Base-by-base conservation (phyloP, 495 filamentous ascomycete species). In the Schizothecium vesticola region DNA sequence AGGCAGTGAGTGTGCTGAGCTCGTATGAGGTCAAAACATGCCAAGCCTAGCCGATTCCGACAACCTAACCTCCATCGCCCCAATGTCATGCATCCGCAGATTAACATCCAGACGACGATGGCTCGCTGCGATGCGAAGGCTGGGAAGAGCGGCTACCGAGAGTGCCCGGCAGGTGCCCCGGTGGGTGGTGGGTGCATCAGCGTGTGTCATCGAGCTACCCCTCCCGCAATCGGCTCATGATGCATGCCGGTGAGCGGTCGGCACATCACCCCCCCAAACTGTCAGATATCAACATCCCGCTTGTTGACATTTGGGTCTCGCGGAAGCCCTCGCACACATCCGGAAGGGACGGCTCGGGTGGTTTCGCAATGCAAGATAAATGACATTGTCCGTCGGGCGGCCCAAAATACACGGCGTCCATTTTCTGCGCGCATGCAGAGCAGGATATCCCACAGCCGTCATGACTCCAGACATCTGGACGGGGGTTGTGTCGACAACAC, bases 81-180 rank as follows among this genome's bases (percentile, higher is more conserved):
- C 16, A 51, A 60, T 65, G 43, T 63, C 62, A 67, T 70, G 68
- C 64, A 64, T 23, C 59, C 60, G 64, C 64, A 67, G 51, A 70
- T 70, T 70, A 67, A 59, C 57, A 25, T 31, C 65, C 56, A 66
- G 26, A 58, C 63, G 24, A 31, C 57, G 24, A 51, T 51, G 43
- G 12, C 43, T 8, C 19, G 43, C 43, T 51, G 43, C 43, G 43
- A 51, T 51, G 43, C 43, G 43, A 21, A 24, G n/a, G 28, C 67
- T 66, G 61, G 68, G 61, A 13, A 51, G 58, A 61, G 43, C 59
- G 24, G 61, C 70, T 61, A 55, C 61, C 59, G 26, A 66, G 26
- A 51, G 60, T 43, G 57, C 61, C 61, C 57, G 67, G 24, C n/a
- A 59, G 26, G 66, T 8, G 33, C 43, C 43, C 43, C 36, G 31